These are phyloP conservation scores for Monilinia fructigena DNA, from an alignment of 2,329 filamentous ascomycete genomes.

Conservation along the genomic window DNA sequence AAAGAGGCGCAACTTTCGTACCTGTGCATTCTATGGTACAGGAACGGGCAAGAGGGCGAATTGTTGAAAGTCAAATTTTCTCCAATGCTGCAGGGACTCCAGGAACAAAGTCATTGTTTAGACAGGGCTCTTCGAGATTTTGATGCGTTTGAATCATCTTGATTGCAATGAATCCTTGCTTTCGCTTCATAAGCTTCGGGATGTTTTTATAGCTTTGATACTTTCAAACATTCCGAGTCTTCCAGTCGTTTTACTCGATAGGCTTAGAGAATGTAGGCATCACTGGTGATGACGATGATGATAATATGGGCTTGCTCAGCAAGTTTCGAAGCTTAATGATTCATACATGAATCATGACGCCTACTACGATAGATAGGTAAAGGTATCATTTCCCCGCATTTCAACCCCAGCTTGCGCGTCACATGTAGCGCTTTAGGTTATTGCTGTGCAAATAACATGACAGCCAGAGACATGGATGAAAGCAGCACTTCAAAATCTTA, in stretches of 20 bases:
- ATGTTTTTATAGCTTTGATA: neutral
- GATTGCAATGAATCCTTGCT: conserved; percentile 1
- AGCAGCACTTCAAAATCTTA: conserved; percentile 11
- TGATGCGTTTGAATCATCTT: conserved; percentile 13
- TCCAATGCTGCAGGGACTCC: conserved; percentile 19
- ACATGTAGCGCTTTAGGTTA: conserved; percentile 12
- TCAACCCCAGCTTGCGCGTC: conserved; percentile 18
- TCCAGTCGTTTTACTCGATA: neutral
- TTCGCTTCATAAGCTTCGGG: neutral
- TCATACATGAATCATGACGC: neutral
- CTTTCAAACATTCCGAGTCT: neutral
- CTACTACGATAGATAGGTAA: neutral
- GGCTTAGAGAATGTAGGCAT: neutral
- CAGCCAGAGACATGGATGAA: conserved; percentile 13
- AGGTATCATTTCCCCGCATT: conserved; percentile 22
- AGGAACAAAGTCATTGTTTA: conserved; percentile 19
- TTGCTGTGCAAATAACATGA: neutral
- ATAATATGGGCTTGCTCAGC: neutral
- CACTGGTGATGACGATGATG: neutral
- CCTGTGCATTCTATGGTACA: neutral
- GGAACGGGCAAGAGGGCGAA: neutral
- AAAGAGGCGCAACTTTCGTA: neutral
- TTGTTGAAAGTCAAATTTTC: neutral
- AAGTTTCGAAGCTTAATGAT: neutral
- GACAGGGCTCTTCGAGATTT: conserved; percentile 9